A percentile compares a stretch with the other conserved stretches of the same genome.
Conservation (phyloP, 495 filamentous ascomycete species). For the Hyaloscypha variabilis region DNA sequence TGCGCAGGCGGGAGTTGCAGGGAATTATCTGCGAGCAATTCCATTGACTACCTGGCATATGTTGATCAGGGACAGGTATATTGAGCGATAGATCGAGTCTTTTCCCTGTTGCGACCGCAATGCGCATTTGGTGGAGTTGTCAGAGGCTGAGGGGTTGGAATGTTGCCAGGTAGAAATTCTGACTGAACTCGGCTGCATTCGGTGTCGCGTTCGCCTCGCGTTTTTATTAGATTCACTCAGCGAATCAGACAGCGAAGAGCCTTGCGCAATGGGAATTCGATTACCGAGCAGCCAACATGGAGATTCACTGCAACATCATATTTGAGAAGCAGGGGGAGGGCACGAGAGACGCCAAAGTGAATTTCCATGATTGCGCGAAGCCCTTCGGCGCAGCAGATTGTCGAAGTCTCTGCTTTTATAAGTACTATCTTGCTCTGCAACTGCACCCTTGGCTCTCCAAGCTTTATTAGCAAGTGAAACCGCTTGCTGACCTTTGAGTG, state of each 20-base stretch:
- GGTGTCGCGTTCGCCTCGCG: not conserved
- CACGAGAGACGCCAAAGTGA: not conserved
- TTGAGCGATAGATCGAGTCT: not conserved
- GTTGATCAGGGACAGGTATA: not conserved
- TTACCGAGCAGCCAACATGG: not conserved
- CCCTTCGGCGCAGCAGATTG: not conserved
- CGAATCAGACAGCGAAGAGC: not conserved
- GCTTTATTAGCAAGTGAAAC: too few species aligned
- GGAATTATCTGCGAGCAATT: constrained; percentile 1
- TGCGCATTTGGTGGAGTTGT: not conserved
- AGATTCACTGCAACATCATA: not conserved
- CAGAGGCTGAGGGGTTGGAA: not conserved
- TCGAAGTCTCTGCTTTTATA: not conserved
- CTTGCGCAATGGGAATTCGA: not conserved
- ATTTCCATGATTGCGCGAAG: not conserved
- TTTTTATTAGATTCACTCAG: not conserved
- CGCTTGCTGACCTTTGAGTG: too few species aligned
- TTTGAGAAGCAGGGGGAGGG: not conserved
- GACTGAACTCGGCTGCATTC: not conserved
- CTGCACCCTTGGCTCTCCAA: too few species aligned
- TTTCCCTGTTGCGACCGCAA: not conserved
- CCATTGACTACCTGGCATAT: not conserved
- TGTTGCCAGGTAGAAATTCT: not conserved
- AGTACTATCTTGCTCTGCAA: too few species aligned
- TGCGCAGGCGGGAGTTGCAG: not conserved